Base-by-base conservation (phyloP, 495 filamentous ascomycete genomes). In the Xanthoparmelia taractica region DNA sequence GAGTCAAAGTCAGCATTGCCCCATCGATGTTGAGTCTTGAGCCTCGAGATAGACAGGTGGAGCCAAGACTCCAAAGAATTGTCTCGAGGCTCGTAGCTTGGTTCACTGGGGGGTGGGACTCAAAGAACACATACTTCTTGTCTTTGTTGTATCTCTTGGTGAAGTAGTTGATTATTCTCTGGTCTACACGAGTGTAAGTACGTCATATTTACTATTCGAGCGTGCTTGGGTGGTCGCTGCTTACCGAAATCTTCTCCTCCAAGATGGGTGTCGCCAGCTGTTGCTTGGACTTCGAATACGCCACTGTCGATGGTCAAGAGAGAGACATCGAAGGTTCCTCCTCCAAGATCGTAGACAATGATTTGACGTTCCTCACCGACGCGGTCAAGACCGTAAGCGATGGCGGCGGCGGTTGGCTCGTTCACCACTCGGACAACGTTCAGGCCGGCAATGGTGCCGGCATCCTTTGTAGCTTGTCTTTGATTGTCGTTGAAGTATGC, bases 401-500 rank as follows among this genome's bases (percentile, higher is more conserved):
- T 41, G 8, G 34, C 90, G 70, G 90, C 90, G 71, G 90, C 90
- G 70, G 90, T 93, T 67, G 90, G 90, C 75, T 94, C 90, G 77
- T 97, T 97, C 77, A 97, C 93, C 67, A 97, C 93, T 79, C 93
- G 92, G 72, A 97, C 87, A 67, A 97, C 91, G 76, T 96, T 97
- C 66, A 97, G 86, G 68, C 93, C 93, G 70, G 93, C 89, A 67
- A 97, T 96, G 68, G 82, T 84, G 77, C 93, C 93, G 65, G 93
- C 93, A 75, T 97, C 93, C 54, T 97, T 97, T 76, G 93, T 97
- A 65, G 93, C 92, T 80, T 96, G 93, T 74, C 93, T 82, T 78
- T 97, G 93, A 79, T 92, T 93, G 80, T 97, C 93, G 81, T 96
- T 97, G 89, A 97, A 97, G 81, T 97, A 97, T 77, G 93, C 93